A percentile compares a stretch with the other conserved stretches of the same genome.
Evolutionary conservation across 1,284 basidiomycete species (phyloP).

Genomic region (Omphalotus olearius): DNA sequence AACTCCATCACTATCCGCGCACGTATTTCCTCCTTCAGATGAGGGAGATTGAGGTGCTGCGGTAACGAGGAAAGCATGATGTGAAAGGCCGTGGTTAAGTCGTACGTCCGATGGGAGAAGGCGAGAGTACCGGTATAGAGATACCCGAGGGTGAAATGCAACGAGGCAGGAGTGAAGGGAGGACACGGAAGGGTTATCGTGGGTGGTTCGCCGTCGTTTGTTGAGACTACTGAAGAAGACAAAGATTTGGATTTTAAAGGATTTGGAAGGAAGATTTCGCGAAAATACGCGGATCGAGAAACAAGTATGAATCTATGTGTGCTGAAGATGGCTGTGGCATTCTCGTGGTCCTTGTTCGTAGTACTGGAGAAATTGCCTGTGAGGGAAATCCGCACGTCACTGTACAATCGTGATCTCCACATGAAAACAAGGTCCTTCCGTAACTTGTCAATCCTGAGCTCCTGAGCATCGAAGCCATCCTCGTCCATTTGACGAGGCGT

Average conservation of each 20-base stretch:
- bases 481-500: conserved; percentile 44
- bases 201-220: conserved; percentile 35
- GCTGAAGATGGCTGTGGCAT: conserved; percentile 78
- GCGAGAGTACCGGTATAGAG: conserved; percentile 92
- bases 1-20: conserved; percentile 82
- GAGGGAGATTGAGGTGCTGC: conserved; percentile 71
- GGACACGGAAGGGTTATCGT: conserved; percentile 80
- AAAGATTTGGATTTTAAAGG: conserved; percentile 25
- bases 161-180: conserved; percentile 91
- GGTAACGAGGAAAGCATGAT: conserved; percentile 76
- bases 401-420: conserved; percentile 92
- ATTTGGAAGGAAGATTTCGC: conserved; percentile 64
- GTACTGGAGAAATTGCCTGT: conserved; percentile 1
- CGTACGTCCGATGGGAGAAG: conserved; percentile 91
- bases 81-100: conserved; percentile 87
- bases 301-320: conserved; percentile 92
- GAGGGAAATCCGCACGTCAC: conserved; percentile 81
- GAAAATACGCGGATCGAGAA: conserved; percentile 87
- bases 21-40: conserved; percentile 76
- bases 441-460: conserved; percentile 80
- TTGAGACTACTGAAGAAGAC: conserved; percentile 2
- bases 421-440: conserved; percentile 91
- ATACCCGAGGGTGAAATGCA: conserved; percentile 93
- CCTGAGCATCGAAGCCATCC: conserved; percentile 52
- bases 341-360: conserved; percentile 49